These are phyloP conservation scores for Yamadazyma laniorum DNA, from an alignment of 805 yeast species.

Conservation along the genomic window DNA sequence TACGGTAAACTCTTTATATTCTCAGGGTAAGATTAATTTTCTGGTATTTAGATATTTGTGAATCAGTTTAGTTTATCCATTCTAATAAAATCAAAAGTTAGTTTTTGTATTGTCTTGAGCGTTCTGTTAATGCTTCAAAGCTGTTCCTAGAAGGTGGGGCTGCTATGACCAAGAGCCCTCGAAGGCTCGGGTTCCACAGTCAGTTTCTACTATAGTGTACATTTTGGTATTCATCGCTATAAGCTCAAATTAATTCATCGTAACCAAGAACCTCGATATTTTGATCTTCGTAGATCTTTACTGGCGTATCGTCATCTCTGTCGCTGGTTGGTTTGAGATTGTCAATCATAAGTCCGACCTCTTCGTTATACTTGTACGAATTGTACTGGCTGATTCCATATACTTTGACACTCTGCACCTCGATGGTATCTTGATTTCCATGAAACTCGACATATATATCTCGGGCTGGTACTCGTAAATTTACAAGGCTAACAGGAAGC, in stretches of 20 bases:
- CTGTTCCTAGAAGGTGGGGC: too few relatives aligned
- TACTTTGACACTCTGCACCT: conserved; percentile 22
- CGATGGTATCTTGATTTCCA: conserved; percentile 10
- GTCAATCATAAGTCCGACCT: conserved; percentile 19
- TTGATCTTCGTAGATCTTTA: background rate
- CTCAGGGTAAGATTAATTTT: conserved; percentile 4
- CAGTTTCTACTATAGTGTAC: too few relatives aligned
- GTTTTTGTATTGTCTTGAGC: too few relatives aligned
- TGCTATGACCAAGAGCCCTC: too few relatives aligned
- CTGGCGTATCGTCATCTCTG: too few relatives aligned
- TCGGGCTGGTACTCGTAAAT: conserved; percentile 27
- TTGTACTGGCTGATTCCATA: conserved; percentile 31
- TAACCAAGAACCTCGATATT: background rate
- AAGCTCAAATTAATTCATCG: too few relatives aligned
- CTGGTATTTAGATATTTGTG: conserved; percentile 5
- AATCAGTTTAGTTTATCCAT: conserved; percentile 4
- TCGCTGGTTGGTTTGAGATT: conserved; percentile 2
- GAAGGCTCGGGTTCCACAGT: too few relatives aligned
- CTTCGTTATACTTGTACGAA: conserved; percentile 22
- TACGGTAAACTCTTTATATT: conserved; percentile 1
- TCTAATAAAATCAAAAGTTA: conserved; percentile 4
- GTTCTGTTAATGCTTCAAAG: too few relatives aligned
- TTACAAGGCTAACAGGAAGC: conserved; percentile 34
- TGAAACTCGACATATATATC: conserved; percentile 34
- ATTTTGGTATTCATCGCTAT: too few relatives aligned